A percentile compares a stretch with the other conserved stretches of the same genome.
phyloP scores from a whole-genome alignment of 345 rosid species.

The Eucalyptus sp. region DNA sequence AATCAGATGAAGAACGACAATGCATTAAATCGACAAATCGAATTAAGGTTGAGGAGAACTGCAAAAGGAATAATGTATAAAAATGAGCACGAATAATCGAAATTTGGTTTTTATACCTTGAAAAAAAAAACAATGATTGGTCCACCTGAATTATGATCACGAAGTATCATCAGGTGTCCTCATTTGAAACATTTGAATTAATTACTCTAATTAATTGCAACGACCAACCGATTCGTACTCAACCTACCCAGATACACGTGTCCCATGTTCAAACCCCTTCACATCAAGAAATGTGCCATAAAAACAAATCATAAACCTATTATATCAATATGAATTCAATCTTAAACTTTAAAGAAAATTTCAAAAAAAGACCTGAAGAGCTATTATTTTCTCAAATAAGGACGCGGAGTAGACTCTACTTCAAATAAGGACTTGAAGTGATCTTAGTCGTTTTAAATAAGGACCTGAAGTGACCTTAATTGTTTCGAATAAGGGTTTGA shows the following conservation, averaged over 20 bases:
- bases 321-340: rapidly evolving
- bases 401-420: rapidly evolving
- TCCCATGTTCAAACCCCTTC: background rate
- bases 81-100: background rate
- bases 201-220: background rate
- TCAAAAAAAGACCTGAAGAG: rapidly evolving
- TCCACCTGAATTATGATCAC: background rate
- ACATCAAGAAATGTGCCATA: too few relatives aligned
- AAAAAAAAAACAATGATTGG: background rate
- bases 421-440: rapidly evolving
- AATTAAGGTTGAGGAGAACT: background rate
- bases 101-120: background rate
- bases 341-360: rapidly evolving
- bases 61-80: background rate
- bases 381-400: rapidly evolving
- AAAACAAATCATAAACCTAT: too few relatives aligned
- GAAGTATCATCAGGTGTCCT: background rate
- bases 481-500: rapidly evolving
- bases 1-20: background rate
- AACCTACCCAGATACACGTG: background rate
- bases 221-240: background rate
- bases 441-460: rapidly evolving
- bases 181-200: background rate
- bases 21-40: background rate
- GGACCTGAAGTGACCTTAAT: rapidly evolving